Conservation (phyloP, 2,329 filamentous ascomycete species). For the Beauveria sp. region DNA sequence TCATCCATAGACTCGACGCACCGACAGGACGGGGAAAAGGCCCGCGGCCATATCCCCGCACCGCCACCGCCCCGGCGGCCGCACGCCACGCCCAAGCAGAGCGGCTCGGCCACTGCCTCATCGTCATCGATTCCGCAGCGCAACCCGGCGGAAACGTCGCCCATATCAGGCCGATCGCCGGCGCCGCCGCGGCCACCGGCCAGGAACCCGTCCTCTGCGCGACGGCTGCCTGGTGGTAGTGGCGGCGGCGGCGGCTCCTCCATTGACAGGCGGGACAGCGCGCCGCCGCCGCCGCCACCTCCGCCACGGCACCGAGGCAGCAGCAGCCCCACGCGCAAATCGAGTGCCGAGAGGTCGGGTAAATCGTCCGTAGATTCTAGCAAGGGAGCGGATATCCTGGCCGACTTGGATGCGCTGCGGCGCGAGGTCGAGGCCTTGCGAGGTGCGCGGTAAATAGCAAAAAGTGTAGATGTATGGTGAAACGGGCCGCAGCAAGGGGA, state of each 20-base stretch:
- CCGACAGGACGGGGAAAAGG: slow-evolving; percentile 38
- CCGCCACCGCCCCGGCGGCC: slow-evolving; percentile 50
- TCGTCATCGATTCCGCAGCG: slow-evolving; percentile 8
- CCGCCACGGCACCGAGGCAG: slow-evolving; percentile 41
- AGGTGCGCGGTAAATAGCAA: slow-evolving; percentile 15
- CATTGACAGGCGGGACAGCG: slow-evolving; percentile 20
- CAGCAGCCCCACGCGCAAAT: slow-evolving; percentile 24
- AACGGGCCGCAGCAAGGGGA: not conserved
- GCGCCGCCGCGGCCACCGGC: slow-evolving; percentile 38
- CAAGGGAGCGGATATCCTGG: slow-evolving; percentile 54
- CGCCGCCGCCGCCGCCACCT: slow-evolving; percentile 34
- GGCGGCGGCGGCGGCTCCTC: slow-evolving; percentile 25
- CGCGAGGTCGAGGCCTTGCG: slow-evolving; percentile 64
- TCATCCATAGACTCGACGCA: slow-evolving; percentile 43
- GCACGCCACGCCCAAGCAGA: slow-evolving; percentile 28
- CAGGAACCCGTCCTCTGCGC: slow-evolving; percentile 31
- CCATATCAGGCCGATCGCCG: slow-evolving; percentile 15
- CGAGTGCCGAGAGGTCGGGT: slow-evolving; percentile 12
- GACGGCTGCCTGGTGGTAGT: slow-evolving; percentile 35
- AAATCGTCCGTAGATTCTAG: slow-evolving; percentile 14
- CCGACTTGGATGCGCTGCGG: slow-evolving; percentile 64
- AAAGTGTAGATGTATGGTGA: not conserved
- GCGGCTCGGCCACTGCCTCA: slow-evolving; percentile 15
- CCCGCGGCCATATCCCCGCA: slow-evolving; percentile 22
- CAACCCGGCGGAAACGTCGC: not conserved